Evolutionary conservation across 139 green algal genomes (phyloP).

Genomic region (Micractinium sp.): DNA sequence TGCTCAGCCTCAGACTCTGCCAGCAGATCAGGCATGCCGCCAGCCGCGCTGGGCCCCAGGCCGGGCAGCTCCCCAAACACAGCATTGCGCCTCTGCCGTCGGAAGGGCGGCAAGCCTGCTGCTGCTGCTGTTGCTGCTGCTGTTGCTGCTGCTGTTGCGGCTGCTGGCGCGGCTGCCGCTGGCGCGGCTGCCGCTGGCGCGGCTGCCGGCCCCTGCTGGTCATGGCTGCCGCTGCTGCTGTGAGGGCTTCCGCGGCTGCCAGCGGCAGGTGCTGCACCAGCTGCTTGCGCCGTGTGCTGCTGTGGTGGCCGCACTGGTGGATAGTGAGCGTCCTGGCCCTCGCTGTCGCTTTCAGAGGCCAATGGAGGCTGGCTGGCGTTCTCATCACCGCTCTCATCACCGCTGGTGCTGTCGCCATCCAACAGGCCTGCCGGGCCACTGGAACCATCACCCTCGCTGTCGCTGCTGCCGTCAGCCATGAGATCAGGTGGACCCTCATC

Average conservation of each 20-base stretch:
- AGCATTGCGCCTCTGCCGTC: conserved; percentile 14
- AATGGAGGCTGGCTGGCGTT: no score
- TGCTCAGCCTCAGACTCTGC: not conserved
- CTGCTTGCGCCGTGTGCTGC: no score
- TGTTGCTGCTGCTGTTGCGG: not conserved
- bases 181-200: not conserved
- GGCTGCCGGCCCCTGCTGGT: not conserved
- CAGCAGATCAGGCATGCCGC: not conserved
- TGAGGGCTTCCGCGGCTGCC: not conserved
- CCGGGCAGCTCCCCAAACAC: conserved; percentile 23
- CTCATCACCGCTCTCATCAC: no score
- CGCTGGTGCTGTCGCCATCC: no score
- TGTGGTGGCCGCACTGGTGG: not conserved
- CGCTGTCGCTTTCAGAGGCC: not conserved
- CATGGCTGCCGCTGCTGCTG: not conserved
- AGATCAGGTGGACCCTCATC: not conserved
- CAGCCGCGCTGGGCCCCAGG: not conserved
- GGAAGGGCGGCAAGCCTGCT: not conserved
- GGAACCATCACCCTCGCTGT: not conserved
- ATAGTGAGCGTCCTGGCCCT: no score
- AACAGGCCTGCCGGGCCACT: no score
- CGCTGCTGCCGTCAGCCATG: not conserved
- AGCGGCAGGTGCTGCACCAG: not conserved
- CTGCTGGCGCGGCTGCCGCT: not conserved
- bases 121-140: not conserved